phyloP scores from a whole-genome alignment of 1,139 yeast species.

The Nakaseomyces delphensis region DNA sequence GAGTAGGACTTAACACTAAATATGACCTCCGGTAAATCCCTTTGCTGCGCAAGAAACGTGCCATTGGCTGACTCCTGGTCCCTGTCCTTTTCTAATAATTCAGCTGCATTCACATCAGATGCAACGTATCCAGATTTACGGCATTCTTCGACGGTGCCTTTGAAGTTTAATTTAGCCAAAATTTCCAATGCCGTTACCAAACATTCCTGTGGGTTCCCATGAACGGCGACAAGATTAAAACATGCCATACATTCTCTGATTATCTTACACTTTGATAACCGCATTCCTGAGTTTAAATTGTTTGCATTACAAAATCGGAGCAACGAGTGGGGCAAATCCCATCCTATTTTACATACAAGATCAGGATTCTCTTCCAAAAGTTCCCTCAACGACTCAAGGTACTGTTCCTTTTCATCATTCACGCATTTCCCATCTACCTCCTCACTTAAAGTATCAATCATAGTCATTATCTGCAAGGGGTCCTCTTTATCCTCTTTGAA shows the following conservation, averaged over 20 bases:
- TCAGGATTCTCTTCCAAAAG: slow-evolving; percentile 14
- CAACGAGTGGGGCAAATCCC: slow-evolving; percentile 74
- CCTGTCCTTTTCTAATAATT: slow-evolving; percentile 7
- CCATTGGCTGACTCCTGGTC: background rate
- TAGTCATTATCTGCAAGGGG: slow-evolving; percentile 19
- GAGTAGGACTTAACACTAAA: slow-evolving; percentile 48
- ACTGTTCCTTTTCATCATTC: slow-evolving; percentile 41
- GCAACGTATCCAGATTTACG: slow-evolving; percentile 13
- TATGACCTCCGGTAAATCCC: slow-evolving; percentile 19
- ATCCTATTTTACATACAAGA: slow-evolving; percentile 50
- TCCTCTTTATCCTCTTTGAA: slow-evolving; percentile 16
- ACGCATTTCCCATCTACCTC: slow-evolving; percentile 15
- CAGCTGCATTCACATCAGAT: slow-evolving; percentile 5
- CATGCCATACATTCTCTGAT: slow-evolving; percentile 38
- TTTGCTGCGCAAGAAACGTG: slow-evolving; percentile 6
- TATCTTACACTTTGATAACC: slow-evolving; percentile 13
- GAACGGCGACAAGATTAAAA: slow-evolving; percentile 50
- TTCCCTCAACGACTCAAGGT: slow-evolving; percentile 37
- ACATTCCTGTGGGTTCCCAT: slow-evolving; percentile 74
- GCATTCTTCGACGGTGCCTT: slow-evolving; percentile 5
- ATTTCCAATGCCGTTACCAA: slow-evolving; percentile 62
- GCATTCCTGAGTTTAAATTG: slow-evolving; percentile 18
- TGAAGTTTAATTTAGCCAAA: slow-evolving; percentile 34
- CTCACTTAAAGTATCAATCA: slow-evolving; percentile 20
- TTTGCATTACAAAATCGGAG: slow-evolving; percentile 34